A percentile compares a stretch with the other conserved stretches of the same genome.
Evolutionary conservation across 192 early-diverging fungal species (phyloP).

Genomic region (Backusella westeae): DNA sequence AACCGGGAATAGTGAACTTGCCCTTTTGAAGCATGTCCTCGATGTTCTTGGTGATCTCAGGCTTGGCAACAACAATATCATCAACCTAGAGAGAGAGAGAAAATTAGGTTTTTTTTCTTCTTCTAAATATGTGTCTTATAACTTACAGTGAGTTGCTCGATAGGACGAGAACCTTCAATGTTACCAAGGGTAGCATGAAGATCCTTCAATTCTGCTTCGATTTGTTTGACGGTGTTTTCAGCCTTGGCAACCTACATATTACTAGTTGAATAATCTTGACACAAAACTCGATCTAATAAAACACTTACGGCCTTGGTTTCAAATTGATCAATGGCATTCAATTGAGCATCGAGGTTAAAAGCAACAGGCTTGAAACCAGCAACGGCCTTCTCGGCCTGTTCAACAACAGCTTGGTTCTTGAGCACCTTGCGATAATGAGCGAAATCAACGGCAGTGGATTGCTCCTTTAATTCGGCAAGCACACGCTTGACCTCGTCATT

Average conservation of each 20-base stretch:
- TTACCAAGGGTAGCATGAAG: conserved; percentile 87
- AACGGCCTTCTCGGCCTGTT: conserved; percentile 87
- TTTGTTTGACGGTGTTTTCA: conserved; percentile 79
- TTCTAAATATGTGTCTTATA: not conserved
- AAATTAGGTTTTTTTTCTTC: no score
- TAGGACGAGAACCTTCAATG: conserved; percentile 91
- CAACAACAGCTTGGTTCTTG: conserved; percentile 89
- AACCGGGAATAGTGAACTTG: conserved; percentile 90
- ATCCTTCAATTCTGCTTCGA: conserved; percentile 83
- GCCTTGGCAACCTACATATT: conserved; percentile 70
- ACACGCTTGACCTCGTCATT: conserved; percentile 88
- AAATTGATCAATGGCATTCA: conserved; percentile 74
- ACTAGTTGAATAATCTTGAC: no score
- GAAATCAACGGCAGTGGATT: conserved; percentile 83
- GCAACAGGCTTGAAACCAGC: conserved; percentile 75
- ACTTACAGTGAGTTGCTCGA: conserved; percentile 89
- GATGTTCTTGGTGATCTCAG: conserved; percentile 85
- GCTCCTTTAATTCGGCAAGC: conserved; percentile 80
- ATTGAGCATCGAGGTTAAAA: conserved; percentile 84
- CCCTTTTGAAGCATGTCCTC: conserved; percentile 91
- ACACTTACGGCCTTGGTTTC: conserved; percentile 74
- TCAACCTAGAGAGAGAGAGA: conserved; percentile 53
- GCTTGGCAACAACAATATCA: conserved; percentile 91
- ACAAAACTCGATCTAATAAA: not conserved
- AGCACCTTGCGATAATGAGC: conserved; percentile 82